A percentile compares a stretch with the other conserved stretches of the same genome.
phyloP scores from a whole-genome alignment of 208 protist species.

The Strigomonas culicis region DNA sequence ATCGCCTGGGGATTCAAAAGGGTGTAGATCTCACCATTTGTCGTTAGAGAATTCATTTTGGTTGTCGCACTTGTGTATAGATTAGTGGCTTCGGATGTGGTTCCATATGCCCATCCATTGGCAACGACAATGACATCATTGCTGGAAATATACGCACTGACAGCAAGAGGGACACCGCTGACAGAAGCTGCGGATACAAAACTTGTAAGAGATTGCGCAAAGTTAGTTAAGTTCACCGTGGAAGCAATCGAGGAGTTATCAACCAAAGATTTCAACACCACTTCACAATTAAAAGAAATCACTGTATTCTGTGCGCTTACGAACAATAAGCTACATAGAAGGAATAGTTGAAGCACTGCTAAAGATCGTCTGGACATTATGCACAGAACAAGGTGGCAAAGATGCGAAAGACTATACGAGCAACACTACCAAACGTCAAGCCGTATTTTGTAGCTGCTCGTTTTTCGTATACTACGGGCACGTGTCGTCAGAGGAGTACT shows the following conservation, averaged over 20 bases:
- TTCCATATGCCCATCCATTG: neutral
- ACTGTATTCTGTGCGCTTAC: constrained; percentile 20
- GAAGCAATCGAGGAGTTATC: constrained; percentile 19
- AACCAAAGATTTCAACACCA: constrained; percentile 34
- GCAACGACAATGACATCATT: neutral
- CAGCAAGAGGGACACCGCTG: neutral
- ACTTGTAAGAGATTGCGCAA: neutral
- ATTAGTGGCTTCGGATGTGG: neutral
- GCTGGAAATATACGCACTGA: neutral
- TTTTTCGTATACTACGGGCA: too few species aligned
- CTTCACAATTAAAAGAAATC: constrained; percentile 25
- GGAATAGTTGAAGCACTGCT: neutral
- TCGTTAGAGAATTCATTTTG: neutral
- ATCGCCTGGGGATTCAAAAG: neutral
- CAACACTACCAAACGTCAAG: too few species aligned
- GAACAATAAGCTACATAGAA: neutral
- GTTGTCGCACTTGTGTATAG: neutral
- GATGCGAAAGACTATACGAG: too few species aligned
- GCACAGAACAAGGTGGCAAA: too few species aligned
- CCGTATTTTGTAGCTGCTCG: too few species aligned
- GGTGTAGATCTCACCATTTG: neutral
- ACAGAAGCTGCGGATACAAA: neutral
- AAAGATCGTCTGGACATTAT: neutral
- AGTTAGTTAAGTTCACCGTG: constrained; percentile 18
- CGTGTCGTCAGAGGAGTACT: too few species aligned